A percentile compares a stretch with the other conserved stretches of the same genome.
These are phyloP conservation scores for Neurospora sp. DNA, from an alignment of 495 filamentous ascomycete species.

Conservation along the genomic window DNA sequence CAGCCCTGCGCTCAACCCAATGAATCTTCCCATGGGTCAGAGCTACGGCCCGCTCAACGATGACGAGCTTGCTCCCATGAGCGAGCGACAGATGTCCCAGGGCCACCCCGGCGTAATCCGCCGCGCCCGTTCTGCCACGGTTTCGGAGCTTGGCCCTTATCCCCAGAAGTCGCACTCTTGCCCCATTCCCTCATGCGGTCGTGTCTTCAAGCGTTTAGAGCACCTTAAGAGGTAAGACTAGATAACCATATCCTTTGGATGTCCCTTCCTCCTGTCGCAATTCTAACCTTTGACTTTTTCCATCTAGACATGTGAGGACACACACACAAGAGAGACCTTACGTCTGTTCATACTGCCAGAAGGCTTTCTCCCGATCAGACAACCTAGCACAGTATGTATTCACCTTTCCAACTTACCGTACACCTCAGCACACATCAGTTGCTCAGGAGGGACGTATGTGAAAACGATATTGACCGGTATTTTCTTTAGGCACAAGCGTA, in stretches of 20 bases:
- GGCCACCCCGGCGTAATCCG: slow-evolving; percentile 65
- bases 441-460: slow-evolving; percentile 5
- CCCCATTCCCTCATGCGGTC: slow-evolving; percentile 95
- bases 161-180: slow-evolving; percentile 96
- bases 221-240: slow-evolving; percentile 91
- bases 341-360: slow-evolving; percentile 92
- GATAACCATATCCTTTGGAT: slow-evolving; percentile 34
- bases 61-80: slow-evolving; percentile 51
- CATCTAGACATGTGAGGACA: slow-evolving; percentile 83
- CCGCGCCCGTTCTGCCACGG: slow-evolving; percentile 86
- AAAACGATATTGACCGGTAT: slow-evolving; percentile 10
- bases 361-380: slow-evolving; percentile 95
- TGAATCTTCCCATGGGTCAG: slow-evolving; percentile 50
- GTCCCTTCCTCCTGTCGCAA: slow-evolving; percentile 24
- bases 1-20: slow-evolving; percentile 59
- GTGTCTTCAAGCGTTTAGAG: slow-evolving; percentile 97
- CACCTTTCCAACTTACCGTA: slow-evolving; percentile 13
- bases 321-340: slow-evolving; percentile 99
- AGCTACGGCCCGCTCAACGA: slow-evolving; percentile 56
- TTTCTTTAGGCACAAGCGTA: slow-evolving; percentile 72
- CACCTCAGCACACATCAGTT: slow-evolving; percentile 15
- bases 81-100: slow-evolving; percentile 50
- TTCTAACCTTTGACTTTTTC: slow-evolving; percentile 46
- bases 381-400: slow-evolving; percentile 89
- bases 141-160: slow-evolving; percentile 94